Conservation (phyloP, 1,284 basidiomycete genomes). For the Vanrija humicola region DNA sequence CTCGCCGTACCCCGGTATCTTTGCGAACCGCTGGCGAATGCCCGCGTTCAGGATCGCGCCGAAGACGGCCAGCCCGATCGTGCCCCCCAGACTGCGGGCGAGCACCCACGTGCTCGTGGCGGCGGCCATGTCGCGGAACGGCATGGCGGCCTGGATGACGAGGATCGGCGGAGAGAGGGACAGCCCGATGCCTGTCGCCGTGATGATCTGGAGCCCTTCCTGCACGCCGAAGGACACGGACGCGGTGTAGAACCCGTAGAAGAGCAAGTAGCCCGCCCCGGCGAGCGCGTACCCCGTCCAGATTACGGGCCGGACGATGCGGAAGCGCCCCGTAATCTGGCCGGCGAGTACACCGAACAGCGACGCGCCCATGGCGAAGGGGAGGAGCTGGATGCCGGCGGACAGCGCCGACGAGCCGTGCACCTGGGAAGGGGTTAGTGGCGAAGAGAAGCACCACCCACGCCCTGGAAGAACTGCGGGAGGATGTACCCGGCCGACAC, state of each 20-base stretch:
- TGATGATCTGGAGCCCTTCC: constrained; percentile 26
- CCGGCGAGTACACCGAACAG: constrained; percentile 25
- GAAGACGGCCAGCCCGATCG: constrained; percentile 26
- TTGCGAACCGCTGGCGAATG: constrained; percentile 26
- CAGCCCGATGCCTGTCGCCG: constrained; percentile 26
- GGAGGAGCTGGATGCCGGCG: constrained; percentile 33
- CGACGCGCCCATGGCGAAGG: constrained; percentile 21
- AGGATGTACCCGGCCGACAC: constrained; percentile 30
- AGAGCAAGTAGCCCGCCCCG: constrained; percentile 31
- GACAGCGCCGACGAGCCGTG: constrained; percentile 25
- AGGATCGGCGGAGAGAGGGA: constrained; percentile 28
- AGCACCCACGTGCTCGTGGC: constrained; percentile 37
- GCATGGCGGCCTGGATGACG: constrained; percentile 42
- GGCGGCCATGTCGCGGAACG: constrained; percentile 43
- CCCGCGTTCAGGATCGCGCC: constrained; percentile 38
- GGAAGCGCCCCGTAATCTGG: constrained; percentile 33
- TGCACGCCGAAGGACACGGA: constrained; percentile 23
- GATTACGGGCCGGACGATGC: constrained; percentile 38
- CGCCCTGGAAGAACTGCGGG: constrained; percentile 38
- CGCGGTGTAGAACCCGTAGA: constrained; percentile 26
- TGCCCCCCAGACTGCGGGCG: constrained; percentile 26
- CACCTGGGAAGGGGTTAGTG: constrained; percentile 1
- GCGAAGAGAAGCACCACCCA: background rate
- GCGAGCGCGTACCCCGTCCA: constrained; percentile 38
- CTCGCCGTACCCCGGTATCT: constrained; percentile 35